phyloP scores from a whole-genome alignment of 345 rosid genomes.

The Bretschneidera sinensis region DNA sequence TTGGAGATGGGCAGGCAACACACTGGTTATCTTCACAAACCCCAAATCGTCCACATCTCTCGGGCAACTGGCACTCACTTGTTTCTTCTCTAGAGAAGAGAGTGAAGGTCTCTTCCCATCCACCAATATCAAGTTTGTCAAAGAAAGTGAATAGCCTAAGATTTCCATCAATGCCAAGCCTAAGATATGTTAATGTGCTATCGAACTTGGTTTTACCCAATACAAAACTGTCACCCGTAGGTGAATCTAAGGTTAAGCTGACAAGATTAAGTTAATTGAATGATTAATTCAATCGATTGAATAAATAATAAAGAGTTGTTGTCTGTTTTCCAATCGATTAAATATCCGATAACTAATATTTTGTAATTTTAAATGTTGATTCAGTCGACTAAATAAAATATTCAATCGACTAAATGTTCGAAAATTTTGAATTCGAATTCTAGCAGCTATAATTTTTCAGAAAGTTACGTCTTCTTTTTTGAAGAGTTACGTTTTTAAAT shows the following conservation, averaged over 20 bases:
- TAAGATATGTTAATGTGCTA: constrained; percentile 31
- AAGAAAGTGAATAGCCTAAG: constrained; percentile 37
- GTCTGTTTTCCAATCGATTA: too few species aligned
- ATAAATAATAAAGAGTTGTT: too few species aligned
- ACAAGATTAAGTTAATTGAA: too few species aligned
- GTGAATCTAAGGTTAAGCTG: constrained; percentile 6
- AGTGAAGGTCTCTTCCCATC: constrained; percentile 39
- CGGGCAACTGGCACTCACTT: constrained; percentile 37
- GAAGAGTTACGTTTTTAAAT: too few species aligned
- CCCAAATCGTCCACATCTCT: constrained; percentile 46
- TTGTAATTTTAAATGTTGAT: too few species aligned
- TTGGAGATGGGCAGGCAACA: constrained; percentile 44
- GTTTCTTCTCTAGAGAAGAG: constrained; percentile 30
- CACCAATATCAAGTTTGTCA: constrained; percentile 24
- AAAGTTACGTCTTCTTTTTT: too few species aligned
- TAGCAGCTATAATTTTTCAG: too few species aligned
- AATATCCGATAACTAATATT: too few species aligned
- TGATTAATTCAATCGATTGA: too few species aligned
- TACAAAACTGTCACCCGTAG: not conserved
- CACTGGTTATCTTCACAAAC: constrained; percentile 45
- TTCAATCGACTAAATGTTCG: too few species aligned
- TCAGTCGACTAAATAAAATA: too few species aligned
- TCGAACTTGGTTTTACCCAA: constrained; percentile 33
- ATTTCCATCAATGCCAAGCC: constrained; percentile 49
- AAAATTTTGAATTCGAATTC: too few species aligned